phyloP scores from a whole-genome alignment of 805 yeast genomes.

The Danielia reshetovae region DNA sequence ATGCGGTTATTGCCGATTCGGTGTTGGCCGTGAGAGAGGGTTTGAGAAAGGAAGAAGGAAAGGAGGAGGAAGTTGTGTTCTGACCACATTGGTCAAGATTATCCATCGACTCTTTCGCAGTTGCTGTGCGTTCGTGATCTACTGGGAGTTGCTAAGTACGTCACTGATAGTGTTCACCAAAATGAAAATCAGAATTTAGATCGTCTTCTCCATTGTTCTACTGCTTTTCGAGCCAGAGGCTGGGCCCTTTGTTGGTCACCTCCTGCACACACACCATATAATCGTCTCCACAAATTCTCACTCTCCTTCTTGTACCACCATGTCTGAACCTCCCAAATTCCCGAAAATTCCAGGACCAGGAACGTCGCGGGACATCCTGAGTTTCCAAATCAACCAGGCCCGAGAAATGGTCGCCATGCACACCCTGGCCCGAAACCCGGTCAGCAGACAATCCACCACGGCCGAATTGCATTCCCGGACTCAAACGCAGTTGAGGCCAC shows the following conservation, averaged over 20 bases:
- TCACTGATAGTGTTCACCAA: too few species aligned
- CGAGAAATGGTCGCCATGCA: slow-evolving; percentile 56
- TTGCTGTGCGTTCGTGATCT: too few species aligned
- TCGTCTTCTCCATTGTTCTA: too few species aligned
- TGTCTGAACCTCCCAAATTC: not conserved
- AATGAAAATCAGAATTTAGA: too few species aligned
- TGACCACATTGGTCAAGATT: too few species aligned
- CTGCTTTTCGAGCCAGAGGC: too few species aligned
- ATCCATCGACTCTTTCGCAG: too few species aligned
- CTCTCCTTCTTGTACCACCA: too few species aligned
- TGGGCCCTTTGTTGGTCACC: not conserved
- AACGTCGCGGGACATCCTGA: too few species aligned
- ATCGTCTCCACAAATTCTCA: not conserved
- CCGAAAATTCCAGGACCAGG: not conserved
- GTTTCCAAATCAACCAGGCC: slow-evolving; percentile 47
- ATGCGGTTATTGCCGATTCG: slow-evolving; percentile 96
- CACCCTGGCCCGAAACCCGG: slow-evolving; percentile 37
- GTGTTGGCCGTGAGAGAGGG: slow-evolving; percentile 92
- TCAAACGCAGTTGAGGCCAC: slow-evolving; percentile 2
- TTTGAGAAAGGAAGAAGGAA: slow-evolving; percentile 35
- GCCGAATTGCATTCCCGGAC: slow-evolving; percentile 1
- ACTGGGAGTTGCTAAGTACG: too few species aligned
- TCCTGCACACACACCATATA: not conserved
- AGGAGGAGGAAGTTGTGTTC: slow-evolving; percentile 5
- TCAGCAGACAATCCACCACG: slow-evolving; percentile 9